These are phyloP conservation scores for Plenodomus tracheiphilus DNA, from an alignment of 2,329 filamentous ascomycete genomes.

Conservation along the genomic window DNA sequence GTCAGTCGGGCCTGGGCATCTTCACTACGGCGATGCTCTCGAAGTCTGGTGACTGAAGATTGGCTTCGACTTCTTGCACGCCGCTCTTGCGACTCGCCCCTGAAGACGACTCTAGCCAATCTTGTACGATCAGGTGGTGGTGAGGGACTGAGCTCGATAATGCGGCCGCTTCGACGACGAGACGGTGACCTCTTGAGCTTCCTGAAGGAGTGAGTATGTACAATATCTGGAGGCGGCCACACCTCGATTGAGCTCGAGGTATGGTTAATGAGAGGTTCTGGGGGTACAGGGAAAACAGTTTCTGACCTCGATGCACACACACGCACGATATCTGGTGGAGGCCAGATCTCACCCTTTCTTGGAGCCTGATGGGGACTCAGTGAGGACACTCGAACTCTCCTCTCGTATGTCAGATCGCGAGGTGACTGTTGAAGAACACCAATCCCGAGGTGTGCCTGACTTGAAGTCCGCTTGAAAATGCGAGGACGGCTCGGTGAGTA, in stretches of 20 bases:
- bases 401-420: constrained; percentile 8
- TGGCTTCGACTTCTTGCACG: constrained; percentile 14
- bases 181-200: constrained; percentile 9
- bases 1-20: constrained; percentile 28
- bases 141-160: constrained; percentile 29
- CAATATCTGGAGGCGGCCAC: constrained; percentile 29
- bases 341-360: constrained; percentile 22
- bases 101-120: constrained; percentile 16
- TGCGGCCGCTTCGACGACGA: constrained; percentile 16
- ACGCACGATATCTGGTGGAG: constrained; percentile 21
- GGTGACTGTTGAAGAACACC: constrained; percentile 25
- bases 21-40: constrained; percentile 10
- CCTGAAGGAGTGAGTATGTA: constrained; percentile 27
- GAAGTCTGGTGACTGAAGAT: constrained; percentile 10
- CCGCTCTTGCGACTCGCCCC: constrained; percentile 19
- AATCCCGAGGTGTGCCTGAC: constrained; percentile 28
- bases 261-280: constrained; percentile 4
- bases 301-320: constrained; percentile 3
- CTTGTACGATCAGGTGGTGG: constrained; percentile 22
- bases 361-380: constrained; percentile 23
- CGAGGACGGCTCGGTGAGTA: constrained; percentile 23
- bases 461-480: constrained; percentile 17
- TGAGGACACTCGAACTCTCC: constrained; percentile 20
- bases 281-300: constrained; percentile 1
- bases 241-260: constrained; percentile 17